A percentile compares a stretch with the other conserved stretches of the same genome.
Conservation (phyloP, 2,329 filamentous ascomycete species). For the Colletotrichum orchidophilum region DNA sequence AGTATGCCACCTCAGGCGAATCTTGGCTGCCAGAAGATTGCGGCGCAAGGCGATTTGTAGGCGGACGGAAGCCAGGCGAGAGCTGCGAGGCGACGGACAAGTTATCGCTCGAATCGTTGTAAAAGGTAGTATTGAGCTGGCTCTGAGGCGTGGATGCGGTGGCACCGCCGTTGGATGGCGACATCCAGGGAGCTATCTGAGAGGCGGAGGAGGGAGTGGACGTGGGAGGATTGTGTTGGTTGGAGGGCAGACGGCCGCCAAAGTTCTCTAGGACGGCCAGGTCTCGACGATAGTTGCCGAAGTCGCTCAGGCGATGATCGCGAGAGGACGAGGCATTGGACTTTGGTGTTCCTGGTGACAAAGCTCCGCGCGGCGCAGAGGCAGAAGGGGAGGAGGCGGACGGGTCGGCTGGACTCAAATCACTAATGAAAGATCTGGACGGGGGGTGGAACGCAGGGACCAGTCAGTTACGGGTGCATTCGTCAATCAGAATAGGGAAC, state of each 20-base stretch:
- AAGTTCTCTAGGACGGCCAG: conserved; percentile 73
- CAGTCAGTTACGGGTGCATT: conserved; percentile 29
- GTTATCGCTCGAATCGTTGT: conserved; percentile 80
- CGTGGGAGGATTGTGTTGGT: conserved; percentile 67
- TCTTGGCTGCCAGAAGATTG: conserved; percentile 63
- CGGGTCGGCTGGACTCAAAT: conserved; percentile 54
- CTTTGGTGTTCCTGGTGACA: conserved; percentile 54
- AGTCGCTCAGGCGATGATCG: conserved; percentile 67
- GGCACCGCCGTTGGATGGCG: conserved; percentile 46
- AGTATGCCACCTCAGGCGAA: conserved; percentile 68
- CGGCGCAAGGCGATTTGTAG: conserved; percentile 36
- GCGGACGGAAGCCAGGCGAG: conserved; percentile 72
- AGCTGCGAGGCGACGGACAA: conserved; percentile 70
- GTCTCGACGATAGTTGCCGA: conserved; percentile 77
- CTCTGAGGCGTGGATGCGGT: conserved; percentile 40
- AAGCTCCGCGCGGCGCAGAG: conserved; percentile 52
- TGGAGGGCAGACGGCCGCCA: conserved; percentile 65
- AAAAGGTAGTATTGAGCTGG: conserved; percentile 66
- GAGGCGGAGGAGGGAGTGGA: conserved; percentile 61
- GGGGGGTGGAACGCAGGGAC: conserved; percentile 35
- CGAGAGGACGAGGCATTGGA: conserved; percentile 61
- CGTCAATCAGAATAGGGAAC: conserved; percentile 15
- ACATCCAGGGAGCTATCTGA: conserved; percentile 69
- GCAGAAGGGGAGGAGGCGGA: conserved; percentile 53
- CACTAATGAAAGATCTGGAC: conserved; percentile 40